A percentile compares a stretch with the other conserved stretches of the same genome.
phyloP scores from a whole-genome alignment of 345 rosid genomes.

The Eucalyptus urophylla region DNA sequence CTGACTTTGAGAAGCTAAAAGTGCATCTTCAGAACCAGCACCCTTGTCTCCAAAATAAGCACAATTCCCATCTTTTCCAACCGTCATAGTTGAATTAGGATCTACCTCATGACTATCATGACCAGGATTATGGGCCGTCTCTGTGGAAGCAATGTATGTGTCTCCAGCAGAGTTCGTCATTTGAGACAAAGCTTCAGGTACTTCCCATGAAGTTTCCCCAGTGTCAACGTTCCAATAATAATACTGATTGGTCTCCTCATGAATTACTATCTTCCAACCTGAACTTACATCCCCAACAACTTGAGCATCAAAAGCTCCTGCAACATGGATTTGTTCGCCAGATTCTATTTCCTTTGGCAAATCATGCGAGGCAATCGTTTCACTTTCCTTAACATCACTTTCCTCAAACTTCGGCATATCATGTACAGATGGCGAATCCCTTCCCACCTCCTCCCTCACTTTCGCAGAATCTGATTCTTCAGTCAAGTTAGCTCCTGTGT shows the following conservation, averaged over 20 bases:
- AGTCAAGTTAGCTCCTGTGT: slow-evolving; percentile 6
- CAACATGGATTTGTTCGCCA: slow-evolving; percentile 16
- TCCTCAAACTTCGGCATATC: slow-evolving; percentile 10
- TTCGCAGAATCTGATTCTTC: slow-evolving; percentile 12
- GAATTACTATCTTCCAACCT: slow-evolving; percentile 81
- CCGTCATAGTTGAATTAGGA: slow-evolving; percentile 2
- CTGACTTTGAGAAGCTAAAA: neutral
- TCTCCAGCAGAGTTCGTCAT: slow-evolving; percentile 11
- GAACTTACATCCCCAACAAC: slow-evolving; percentile 30
- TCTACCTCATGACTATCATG: slow-evolving; percentile 4
- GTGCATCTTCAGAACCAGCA: neutral
- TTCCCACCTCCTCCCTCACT: slow-evolving; percentile 10
- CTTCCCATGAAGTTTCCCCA: slow-evolving; percentile 97
- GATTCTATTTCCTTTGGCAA: slow-evolving; percentile 17
- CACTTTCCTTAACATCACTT: slow-evolving; percentile 10
- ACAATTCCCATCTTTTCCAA: neutral
- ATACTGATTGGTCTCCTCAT: slow-evolving; percentile 79
- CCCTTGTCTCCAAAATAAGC: neutral
- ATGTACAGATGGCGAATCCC: slow-evolving; percentile 12
- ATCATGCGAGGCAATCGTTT: slow-evolving; percentile 6
- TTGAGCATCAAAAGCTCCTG: slow-evolving; percentile 29
- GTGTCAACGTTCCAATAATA: slow-evolving; percentile 95
- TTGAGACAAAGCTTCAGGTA: slow-evolving; percentile 46
- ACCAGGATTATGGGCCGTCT: slow-evolving; percentile 11
- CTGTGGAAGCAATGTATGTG: slow-evolving; percentile 5